A percentile compares a stretch with the other conserved stretches of the same genome.
Evolutionary conservation across 73 alveolate genomes (phyloP).

Genomic region (Tetrahymena thermophila): DNA sequence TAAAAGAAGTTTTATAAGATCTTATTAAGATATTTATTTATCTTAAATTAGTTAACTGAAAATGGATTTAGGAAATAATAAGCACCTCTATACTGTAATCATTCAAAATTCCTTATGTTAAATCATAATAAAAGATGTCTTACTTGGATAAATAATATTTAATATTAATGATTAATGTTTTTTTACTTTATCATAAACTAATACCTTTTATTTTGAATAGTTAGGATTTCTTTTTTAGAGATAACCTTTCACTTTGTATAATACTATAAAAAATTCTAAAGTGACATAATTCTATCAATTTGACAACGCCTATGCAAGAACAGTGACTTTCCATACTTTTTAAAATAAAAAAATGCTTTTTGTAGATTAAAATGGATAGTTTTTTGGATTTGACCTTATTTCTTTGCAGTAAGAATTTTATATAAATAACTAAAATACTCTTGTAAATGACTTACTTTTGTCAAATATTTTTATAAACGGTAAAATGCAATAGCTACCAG

Average conservation of each 20-base stretch:
- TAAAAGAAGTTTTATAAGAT: not conserved
- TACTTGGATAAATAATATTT: not conserved
- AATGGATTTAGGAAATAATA: no score
- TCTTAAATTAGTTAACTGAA: no score
- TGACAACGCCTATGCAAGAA: not conserved
- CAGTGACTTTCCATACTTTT: no score
- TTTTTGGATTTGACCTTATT: not conserved
- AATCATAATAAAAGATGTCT: not conserved
- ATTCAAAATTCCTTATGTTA: not conserved
- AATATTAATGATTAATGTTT: not conserved
- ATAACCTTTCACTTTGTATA: no score
- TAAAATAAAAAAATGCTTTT: not conserved
- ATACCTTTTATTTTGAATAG: no score
- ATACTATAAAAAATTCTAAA: not conserved
- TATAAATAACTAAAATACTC: no score
- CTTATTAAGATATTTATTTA: no score
- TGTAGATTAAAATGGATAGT: not conserved
- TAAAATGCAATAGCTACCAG: not conserved
- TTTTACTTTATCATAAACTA: not conserved
- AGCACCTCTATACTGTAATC: no score
- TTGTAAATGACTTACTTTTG: not conserved
- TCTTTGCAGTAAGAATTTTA: not conserved
- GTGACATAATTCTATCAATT: not conserved
- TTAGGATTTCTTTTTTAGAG: not conserved
- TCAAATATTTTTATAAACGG: not conserved